These are phyloP conservation scores for Triticum aestivum DNA, from an alignment of 176 grass and related monocot genomes.

Conservation along the genomic window DNA sequence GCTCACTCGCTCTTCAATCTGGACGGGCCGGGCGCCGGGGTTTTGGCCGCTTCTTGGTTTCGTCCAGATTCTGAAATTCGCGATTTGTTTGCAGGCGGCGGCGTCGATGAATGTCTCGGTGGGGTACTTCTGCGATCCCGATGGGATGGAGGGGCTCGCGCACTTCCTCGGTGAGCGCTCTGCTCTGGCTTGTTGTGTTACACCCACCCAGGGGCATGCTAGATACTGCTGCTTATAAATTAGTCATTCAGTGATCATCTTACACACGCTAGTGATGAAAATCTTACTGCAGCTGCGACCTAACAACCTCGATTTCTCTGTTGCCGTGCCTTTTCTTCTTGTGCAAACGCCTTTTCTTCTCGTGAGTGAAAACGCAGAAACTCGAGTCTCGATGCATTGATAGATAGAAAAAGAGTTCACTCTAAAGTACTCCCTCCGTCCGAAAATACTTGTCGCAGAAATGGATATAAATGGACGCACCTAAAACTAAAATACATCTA, in stretches of 20 bases:
- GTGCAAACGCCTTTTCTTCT: not conserved
- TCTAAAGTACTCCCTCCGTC: not conserved
- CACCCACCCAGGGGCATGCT: not conserved
- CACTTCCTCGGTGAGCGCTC: constrained; percentile 81
- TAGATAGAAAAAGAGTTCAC: not conserved
- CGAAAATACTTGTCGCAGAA: no score
- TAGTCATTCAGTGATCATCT: not conserved
- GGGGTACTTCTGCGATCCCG: constrained; percentile 85
- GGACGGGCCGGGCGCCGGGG: not conserved
- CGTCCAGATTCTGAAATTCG: not conserved
- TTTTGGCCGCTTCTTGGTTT: constrained; percentile 3
- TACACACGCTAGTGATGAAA: not conserved
- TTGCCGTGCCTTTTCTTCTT: not conserved
- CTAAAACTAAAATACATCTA: no score
- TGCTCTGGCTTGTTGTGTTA: constrained; percentile 7
- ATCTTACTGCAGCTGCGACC: not conserved
- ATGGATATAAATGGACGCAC: no score
- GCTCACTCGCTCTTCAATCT: not conserved
- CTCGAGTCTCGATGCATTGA: not conserved
- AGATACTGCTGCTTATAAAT: not conserved
- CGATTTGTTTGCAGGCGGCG: constrained; percentile 56
- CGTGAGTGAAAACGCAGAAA: not conserved
- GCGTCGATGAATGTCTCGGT: constrained; percentile 91
- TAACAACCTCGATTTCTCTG: not conserved
- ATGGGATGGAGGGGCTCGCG: constrained; percentile 79